These are phyloP conservation scores for Pseudomicrostroma phylloplanum DNA, from an alignment of 1,284 basidiomycete genomes.

Conservation along the genomic window DNA sequence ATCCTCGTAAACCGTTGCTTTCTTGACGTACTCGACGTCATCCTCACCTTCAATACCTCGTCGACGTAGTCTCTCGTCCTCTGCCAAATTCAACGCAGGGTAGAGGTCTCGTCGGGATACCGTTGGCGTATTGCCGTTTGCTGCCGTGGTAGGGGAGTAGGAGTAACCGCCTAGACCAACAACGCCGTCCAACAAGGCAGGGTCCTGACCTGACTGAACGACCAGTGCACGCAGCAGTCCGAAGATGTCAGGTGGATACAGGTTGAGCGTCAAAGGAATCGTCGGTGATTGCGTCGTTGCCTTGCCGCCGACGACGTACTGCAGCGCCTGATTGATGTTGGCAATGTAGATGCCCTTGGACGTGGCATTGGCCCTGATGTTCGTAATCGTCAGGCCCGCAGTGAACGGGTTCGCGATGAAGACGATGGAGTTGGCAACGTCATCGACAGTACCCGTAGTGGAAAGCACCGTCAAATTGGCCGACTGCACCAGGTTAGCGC, in stretches of 20 bases:
- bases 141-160: slow-evolving; percentile 54
- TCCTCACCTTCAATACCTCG: slow-evolving; percentile 17
- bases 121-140: slow-evolving; percentile 8
- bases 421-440: slow-evolving; percentile 65
- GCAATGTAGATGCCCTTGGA: slow-evolving; percentile 65
- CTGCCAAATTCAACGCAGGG: background rate
- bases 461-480: slow-evolving; percentile 61
- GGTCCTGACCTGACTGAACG: slow-evolving; percentile 61
- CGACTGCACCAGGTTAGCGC: slow-evolving; percentile 58
- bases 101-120: slow-evolving; percentile 11
- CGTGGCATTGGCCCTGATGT: slow-evolving; percentile 62
- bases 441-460: slow-evolving; percentile 63
- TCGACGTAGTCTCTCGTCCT: slow-evolving; percentile 26
- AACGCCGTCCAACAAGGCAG: slow-evolving; percentile 64
- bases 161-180: slow-evolving; percentile 65
- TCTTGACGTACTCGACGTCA: slow-evolving; percentile 17
- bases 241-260: slow-evolving; percentile 67
- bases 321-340: slow-evolving; percentile 59
- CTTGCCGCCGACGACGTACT: slow-evolving; percentile 60
- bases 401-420: slow-evolving; percentile 66
- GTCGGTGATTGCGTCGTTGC: slow-evolving; percentile 60
- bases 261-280: slow-evolving; percentile 64
- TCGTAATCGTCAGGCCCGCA: slow-evolving; percentile 60
- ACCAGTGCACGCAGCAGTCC: slow-evolving; percentile 65
- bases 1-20: slow-evolving; percentile 11